Evolutionary conservation across 2,329 filamentous ascomycete species (phyloP), one percentile per base, ranked within the genome.

Genomic region (Scedosporium boydii): DNA sequence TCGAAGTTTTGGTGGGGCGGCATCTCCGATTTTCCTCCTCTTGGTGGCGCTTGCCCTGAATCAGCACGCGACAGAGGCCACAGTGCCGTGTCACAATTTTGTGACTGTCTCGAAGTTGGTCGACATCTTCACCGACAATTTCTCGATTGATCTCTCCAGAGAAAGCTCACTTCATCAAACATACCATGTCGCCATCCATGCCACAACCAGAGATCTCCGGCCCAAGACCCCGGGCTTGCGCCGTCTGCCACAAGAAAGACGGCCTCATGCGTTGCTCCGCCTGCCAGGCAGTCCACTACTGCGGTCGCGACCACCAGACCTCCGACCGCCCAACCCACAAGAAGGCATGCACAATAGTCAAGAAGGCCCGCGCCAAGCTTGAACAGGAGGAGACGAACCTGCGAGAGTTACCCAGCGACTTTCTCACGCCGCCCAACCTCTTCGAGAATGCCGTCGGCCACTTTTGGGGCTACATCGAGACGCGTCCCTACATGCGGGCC

Each of bases 281-380:
- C 4, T 83, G 80, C 69, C 73, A 70, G 51, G 74, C 72, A 1
- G 70, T 76, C 60, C 68, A 69, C 46, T 83, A 83, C 69, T 83
- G 81, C 69, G 68, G 73, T 58, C 67, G 68, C 14, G 73, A 77
- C 1, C 78, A 82, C 67, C 78, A 82, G 68, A 60, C 61, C 0
- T 58, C 67, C 1, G 68, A 82, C 65, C 67, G 73, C 26, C 46
- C 64, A 0, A 53, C 62, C 2, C 79, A 83, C 70, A 77, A 77
- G 65, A 42, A 42, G 9, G 66, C 60, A 14, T 83, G 81, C 69
- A 73, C 66, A 12, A 63, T 62, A 9, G 69, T 78, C 68, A 74
- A 72, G 62, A 72, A 72, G 44, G 62, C 63, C 5, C 70, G 69
- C 2, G 42, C 64, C 6, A 64, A 63, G 0, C 64, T 78, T 16